A percentile compares a stretch with the other conserved stretches of the same genome.
Conservation (phyloP, 768 basidiomycete species). For the Rhizopogon sp. region DNA sequence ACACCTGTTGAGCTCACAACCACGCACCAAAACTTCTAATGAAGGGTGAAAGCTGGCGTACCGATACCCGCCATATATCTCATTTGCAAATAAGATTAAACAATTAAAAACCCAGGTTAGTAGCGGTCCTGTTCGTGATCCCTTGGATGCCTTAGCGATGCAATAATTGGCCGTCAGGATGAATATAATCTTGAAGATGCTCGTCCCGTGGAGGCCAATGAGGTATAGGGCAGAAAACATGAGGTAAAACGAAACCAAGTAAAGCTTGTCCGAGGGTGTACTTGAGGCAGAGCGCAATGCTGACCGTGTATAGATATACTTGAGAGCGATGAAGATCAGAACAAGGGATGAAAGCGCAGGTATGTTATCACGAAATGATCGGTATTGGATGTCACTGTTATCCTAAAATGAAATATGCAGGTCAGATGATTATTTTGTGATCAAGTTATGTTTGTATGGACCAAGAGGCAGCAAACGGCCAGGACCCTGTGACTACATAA, state of each 20-base stretch:
- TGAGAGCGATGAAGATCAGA: conserved; percentile 50
- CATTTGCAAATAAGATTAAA: conserved; percentile 70
- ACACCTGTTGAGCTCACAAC: neutral
- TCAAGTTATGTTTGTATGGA: conserved; percentile 3
- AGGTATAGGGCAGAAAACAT: conserved; percentile 62
- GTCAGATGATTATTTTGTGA: neutral
- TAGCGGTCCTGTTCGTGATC: conserved; percentile 42
- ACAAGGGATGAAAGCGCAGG: conserved; percentile 50
- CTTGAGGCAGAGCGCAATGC: conserved; percentile 15
- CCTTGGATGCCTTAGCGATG: conserved; percentile 44
- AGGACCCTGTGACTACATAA: neutral
- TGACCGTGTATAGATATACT: conserved; percentile 41
- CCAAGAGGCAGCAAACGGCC: neutral
- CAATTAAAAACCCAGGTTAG: conserved; percentile 79
- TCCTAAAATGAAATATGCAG: conserved; percentile 53
- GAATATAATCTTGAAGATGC: conserved; percentile 67
- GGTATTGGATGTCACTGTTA: conserved; percentile 89
- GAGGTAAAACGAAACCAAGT: conserved; percentile 54
- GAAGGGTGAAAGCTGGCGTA: conserved; percentile 52
- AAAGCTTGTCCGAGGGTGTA: conserved; percentile 23
- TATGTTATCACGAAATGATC: conserved; percentile 78
- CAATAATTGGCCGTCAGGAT: conserved; percentile 70
- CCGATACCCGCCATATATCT: conserved; percentile 67
- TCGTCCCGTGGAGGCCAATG: conserved; percentile 74
- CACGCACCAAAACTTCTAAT: conserved; percentile 58